phyloP scores from a whole-genome alignment of 805 yeast species.

The Torulaspora franciscae region DNA sequence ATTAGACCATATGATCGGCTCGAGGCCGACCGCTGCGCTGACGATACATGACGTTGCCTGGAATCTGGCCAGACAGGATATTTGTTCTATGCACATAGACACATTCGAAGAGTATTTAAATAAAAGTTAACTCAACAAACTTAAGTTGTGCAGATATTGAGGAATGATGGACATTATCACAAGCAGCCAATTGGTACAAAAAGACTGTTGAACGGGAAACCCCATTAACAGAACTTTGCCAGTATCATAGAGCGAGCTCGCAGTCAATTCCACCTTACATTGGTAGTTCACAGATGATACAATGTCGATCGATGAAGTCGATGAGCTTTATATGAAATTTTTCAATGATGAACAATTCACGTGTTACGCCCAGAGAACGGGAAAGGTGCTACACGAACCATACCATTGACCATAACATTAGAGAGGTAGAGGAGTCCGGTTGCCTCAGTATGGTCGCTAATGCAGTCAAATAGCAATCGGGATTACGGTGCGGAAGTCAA shows the following conservation, averaged over 20 bases:
- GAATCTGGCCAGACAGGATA: slow-evolving; percentile 9
- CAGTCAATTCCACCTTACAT: neutral
- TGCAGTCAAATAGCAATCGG: slow-evolving; percentile 1
- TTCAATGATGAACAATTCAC: neutral
- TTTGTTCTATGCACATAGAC: slow-evolving; percentile 35
- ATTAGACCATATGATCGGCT: neutral
- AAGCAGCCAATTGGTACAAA: neutral
- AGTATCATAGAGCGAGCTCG: neutral
- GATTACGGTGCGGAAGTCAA: slow-evolving; percentile 12
- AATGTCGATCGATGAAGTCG: neutral
- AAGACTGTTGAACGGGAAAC: neutral
- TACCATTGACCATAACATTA: too few species aligned
- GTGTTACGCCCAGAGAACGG: neutral
- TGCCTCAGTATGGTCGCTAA: neutral
- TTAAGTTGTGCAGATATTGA: slow-evolving; percentile 32
- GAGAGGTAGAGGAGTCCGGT: too few species aligned
- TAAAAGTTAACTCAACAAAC: slow-evolving; percentile 26
- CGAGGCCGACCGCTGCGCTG: slow-evolving; percentile 1
- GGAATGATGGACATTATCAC: neutral
- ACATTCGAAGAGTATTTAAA: slow-evolving; percentile 30
- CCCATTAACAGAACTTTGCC: neutral
- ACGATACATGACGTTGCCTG: slow-evolving; percentile 6
- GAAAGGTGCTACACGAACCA: neutral
- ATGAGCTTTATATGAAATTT: slow-evolving; percentile 4
- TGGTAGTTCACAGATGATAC: too few species aligned